A percentile compares a stretch with the other conserved stretches of the same genome.
These are phyloP conservation scores for Viridothelium virens DNA, from an alignment of 495 filamentous ascomycete genomes.

Conservation along the genomic window DNA sequence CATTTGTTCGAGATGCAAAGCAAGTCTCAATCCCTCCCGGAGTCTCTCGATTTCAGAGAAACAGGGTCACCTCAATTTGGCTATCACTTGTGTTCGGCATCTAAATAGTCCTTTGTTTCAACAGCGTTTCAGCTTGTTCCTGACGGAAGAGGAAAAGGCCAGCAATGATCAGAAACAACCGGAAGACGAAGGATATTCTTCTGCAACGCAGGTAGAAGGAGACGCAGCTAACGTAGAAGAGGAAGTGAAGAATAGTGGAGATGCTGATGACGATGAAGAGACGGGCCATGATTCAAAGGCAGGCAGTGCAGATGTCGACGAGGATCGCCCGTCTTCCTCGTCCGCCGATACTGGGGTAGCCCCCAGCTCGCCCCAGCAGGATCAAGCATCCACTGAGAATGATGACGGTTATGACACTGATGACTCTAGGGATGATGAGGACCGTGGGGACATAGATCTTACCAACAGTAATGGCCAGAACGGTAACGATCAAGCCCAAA, in stretches of 20 bases:
- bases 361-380: too few relatives aligned
- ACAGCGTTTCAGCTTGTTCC: neutral
- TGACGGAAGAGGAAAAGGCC: neutral
- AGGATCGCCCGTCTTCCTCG: too few relatives aligned
- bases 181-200: conserved; percentile 8
- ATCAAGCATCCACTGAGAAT: neutral
- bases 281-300: neutral
- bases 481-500: neutral
- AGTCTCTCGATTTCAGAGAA: neutral
- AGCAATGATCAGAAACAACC: neutral
- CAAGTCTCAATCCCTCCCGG: conserved; percentile 4
- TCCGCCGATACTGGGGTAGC: too few relatives aligned
- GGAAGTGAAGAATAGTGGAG: neutral
- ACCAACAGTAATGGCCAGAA: neutral
- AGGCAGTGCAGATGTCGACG: neutral
- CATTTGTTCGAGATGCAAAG: conserved; percentile 9
- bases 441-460: conserved; percentile 4
- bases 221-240: neutral
- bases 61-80: conserved; percentile 15
- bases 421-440: conserved; percentile 15
- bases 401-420: neutral
- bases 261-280: neutral
- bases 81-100: neutral
- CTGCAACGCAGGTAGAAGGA: neutral
- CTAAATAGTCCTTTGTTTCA: conserved; percentile 12